phyloP scores from a whole-genome alignment of 2,329 filamentous ascomycete species.

The Lachnellula willkommii region DNA sequence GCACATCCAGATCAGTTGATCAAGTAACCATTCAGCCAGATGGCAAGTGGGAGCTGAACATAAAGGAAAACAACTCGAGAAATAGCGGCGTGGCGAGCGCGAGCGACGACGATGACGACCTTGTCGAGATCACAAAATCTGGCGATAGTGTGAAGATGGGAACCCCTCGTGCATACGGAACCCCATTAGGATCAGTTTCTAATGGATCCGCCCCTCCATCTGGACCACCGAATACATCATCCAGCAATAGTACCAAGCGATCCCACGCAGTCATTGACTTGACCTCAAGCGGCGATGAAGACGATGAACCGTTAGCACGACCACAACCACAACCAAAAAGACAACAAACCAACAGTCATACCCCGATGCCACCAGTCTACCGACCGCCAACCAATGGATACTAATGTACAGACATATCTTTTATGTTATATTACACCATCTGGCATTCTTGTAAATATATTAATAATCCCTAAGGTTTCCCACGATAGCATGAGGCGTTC shows the following conservation, averaged over 20 bases:
- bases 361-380: conserved; percentile 9
- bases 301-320: conserved; percentile 37
- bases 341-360: conserved; percentile 19
- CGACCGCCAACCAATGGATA: conserved; percentile 14
- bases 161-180: conserved; percentile 17
- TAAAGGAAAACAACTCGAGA: conserved; percentile 11
- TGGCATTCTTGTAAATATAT: conserved; percentile 5
- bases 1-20: conserved; percentile 65
- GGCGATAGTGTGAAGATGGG: conserved; percentile 29
- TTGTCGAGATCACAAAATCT: conserved; percentile 42
- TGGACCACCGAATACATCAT: conserved; percentile 13
- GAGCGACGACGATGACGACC: conserved; percentile 42
- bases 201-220: conserved; percentile 37
- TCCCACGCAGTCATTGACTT: conserved; percentile 48
- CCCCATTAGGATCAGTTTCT: conserved; percentile 15
- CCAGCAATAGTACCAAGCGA: conserved; percentile 35
- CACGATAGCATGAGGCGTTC: conserved; percentile 1
- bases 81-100: conserved; percentile 21
- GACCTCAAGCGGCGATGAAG: conserved; percentile 48
- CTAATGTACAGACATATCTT: conserved; percentile 1
- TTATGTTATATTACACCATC: background rate
- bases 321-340: conserved; percentile 27
- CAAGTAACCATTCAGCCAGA: conserved; percentile 88
- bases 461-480: conserved; percentile 1
- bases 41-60: conserved; percentile 61